Evolutionary conservation across 768 basidiomycete genomes (phyloP), one percentile per base, ranked within the genome.

Genomic region (Cystofilobasidium capitatum): DNA sequence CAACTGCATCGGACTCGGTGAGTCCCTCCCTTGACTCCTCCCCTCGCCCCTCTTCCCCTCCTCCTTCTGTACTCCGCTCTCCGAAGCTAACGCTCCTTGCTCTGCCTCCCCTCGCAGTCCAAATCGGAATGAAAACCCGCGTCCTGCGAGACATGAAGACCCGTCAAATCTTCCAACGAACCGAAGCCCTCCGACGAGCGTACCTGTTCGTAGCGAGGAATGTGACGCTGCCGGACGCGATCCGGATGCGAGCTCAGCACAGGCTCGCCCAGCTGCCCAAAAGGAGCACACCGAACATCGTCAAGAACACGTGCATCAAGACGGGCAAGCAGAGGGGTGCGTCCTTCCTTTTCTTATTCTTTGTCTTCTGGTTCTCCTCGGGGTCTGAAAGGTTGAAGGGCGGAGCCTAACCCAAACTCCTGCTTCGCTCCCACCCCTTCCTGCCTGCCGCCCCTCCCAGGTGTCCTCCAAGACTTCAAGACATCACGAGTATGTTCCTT

Each of bases 131-230:
- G 8, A 59, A 58, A 17, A 20, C 37, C 29, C 39, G 33, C 39
- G 29, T 59, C n/a, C 24, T 61, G 36, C 66, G 66, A 29, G 66
- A 67, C 59, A 67, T 67, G 66, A 67, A 62, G 60, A 47, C 42
- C 4, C 66, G 66, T 14, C 59, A 67, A 33, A 35, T 62, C 24
- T 61, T 67, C 10, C 51, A 42, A 8, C 58, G 66, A 42, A 85
- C 86, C 75, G 94, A 98, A 76, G 81, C 94, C 57, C 80, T 86
- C 35, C 86, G 93, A 24, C 82, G 90, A 54, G 93, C 94, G 0
- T 93, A 94, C 77, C 85, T 97, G 59, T 91, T 86, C 78, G 88
- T 97, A 71, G 91, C 93, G 29, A 84, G 94, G 69, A 97, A 98
- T 79, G 85, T 89, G 75, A 84, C 86, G 1, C 79, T 97, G n/a